Percentiles rank a stretch among this genome's conserved stretches.
phyloP scores from a whole-genome alignment of 176 grass and related monocot species.

The Avena atlantica region DNA sequence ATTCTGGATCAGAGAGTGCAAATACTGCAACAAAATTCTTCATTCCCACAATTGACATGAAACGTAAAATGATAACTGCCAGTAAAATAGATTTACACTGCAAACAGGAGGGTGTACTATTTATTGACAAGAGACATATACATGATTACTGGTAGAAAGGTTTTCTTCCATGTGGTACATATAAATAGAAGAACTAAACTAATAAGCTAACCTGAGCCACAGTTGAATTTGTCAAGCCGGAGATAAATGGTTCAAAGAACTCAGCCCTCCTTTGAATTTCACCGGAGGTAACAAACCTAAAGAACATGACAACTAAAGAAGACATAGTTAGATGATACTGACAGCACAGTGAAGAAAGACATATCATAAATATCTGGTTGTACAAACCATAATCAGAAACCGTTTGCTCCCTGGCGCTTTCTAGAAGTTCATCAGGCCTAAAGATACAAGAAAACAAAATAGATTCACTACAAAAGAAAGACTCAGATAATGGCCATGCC shows the following conservation, averaged over 20 bases:
- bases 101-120: not conserved
- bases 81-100: slow-evolving; percentile 31
- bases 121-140: slow-evolving; percentile 24
- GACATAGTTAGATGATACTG: slow-evolving; percentile 35
- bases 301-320: slow-evolving; percentile 94
- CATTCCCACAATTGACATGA: slow-evolving; percentile 8
- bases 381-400: slow-evolving; percentile 93
- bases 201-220: slow-evolving; percentile 69
- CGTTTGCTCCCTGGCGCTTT: slow-evolving; percentile 65
- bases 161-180: not conserved
- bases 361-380: slow-evolving; percentile 10
- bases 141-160: slow-evolving; percentile 13
- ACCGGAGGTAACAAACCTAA: slow-evolving; percentile 94
- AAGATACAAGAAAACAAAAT: slow-evolving; percentile 53
- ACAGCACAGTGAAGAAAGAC: slow-evolving; percentile 20
- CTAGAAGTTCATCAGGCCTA: slow-evolving; percentile 86
- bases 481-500: not conserved
- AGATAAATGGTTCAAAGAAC: slow-evolving; percentile 93
- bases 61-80: not conserved
- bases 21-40: not conserved
- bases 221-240: slow-evolving; percentile 67
- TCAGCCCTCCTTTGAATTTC: slow-evolving; percentile 87
- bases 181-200: slow-evolving; percentile 11
- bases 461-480: slow-evolving; percentile 47
- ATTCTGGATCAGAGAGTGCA: not conserved